Percentiles rank a stretch among this genome's conserved stretches.
Evolutionary conservation across 129 eudicot species (phyloP).

Genomic region (Tanacetum coccineum): DNA sequence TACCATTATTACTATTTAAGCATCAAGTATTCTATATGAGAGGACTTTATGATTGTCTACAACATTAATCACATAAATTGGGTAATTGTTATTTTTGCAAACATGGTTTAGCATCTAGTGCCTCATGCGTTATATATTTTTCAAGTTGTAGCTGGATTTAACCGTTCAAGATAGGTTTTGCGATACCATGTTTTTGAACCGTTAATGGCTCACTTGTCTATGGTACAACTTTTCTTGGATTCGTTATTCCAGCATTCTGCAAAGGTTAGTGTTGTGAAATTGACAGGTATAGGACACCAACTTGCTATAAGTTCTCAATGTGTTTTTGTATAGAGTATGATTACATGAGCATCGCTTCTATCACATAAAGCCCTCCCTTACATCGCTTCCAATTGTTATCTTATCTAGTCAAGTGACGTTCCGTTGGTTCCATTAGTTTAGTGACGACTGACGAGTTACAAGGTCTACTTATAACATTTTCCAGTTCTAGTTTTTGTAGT

Average conservation of each 20-base stretch:
- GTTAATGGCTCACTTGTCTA: neutral
- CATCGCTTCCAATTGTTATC: no score
- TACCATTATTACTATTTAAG: neutral
- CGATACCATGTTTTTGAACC: neutral
- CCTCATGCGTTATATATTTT: neutral
- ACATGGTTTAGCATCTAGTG: slow-evolving; percentile 2
- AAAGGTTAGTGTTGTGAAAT: neutral
- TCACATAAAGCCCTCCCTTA: no score
- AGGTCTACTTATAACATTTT: no score
- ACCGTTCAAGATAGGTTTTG: neutral
- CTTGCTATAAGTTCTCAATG: no score
- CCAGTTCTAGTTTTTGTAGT: no score
- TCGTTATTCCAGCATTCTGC: neutral
- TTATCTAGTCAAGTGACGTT: no score
- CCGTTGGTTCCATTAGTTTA: no score
- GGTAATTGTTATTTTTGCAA: neutral
- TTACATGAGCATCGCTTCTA: no score
- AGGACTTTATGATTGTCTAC: slow-evolving; percentile 2
- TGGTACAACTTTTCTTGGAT: neutral
- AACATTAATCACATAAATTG: neutral
- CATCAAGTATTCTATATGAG: slow-evolving; percentile 13
- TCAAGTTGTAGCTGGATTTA: neutral
- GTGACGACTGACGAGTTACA: no score
- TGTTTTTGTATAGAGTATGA: no score
- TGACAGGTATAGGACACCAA: neutral